Evolutionary conservation across 306 rosid species (phyloP), one percentile per base, ranked within the genome.

Genomic region (Alnus rubra): DNA sequence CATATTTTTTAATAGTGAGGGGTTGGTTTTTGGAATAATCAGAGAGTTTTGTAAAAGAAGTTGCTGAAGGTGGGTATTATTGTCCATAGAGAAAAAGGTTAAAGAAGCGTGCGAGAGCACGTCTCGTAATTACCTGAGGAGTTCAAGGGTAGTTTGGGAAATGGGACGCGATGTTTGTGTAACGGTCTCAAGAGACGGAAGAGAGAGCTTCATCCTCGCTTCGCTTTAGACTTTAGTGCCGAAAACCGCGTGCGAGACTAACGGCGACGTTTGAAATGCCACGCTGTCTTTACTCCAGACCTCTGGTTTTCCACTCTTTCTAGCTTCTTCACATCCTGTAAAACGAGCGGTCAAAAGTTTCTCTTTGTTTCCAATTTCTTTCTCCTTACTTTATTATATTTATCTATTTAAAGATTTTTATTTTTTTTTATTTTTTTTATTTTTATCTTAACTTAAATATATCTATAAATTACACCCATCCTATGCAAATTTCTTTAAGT

Each of bases 61-160:
- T 50, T 69, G 69, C 4, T 55, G 47, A 16, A 16, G 53, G 51
- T n/a, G 95, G 93, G 89, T 72, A 85, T 69, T 81, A 79, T 84
- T 68, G 90, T 88, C 88, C 84, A 4, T 23, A 18, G 13, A 0
- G 55, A 65, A 45, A 8, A 53, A 50, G 0, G 19, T 11, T 16
- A 35, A 28, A 74, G 59, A 80, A 13, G 71, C 77, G 87, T 67
- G 31, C 3, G 1, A 4, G 47, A 16, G 63, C 84, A 82, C 73
- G 78, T 58, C 52, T 68, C 7, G 88, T 85, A 77, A 80, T 84
- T 76, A 62, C 10, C 9, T 9, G 3, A 1, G 14, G 50, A 7
- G 39, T 1, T 0, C 0, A 60, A 77, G 92, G 93, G 84, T 4
- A 71, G 0, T 80, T 74, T 13, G 48, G 85, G 67, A 59, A 79